Percentiles rank a stretch among this genome's conserved stretches.
Evolutionary conservation across 306 rosid species (phyloP).

Genomic region (Cyamopsis tetragonoloba): DNA sequence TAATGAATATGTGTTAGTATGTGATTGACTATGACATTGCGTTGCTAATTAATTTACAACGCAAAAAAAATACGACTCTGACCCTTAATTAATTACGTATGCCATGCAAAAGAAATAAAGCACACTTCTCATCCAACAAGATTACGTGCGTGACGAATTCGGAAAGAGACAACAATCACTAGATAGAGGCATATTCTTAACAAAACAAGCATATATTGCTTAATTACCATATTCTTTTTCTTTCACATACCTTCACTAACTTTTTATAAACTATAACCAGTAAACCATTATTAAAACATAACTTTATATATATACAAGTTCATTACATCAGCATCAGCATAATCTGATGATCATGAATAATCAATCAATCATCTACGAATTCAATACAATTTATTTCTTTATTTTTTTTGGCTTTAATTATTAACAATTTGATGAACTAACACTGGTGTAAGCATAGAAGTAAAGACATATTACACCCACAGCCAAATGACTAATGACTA

Average conservation of each 20-base stretch:
- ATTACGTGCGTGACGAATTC: slow-evolving; percentile 38
- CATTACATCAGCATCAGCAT: slow-evolving; percentile 2
- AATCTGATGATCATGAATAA: slow-evolving; percentile 21
- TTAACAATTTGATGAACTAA: no score
- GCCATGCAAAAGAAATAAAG: slow-evolving; percentile 24
- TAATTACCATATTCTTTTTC: slow-evolving; percentile 37
- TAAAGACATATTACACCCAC: no score
- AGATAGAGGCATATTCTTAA: slow-evolving; percentile 42
- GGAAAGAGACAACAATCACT: slow-evolving; percentile 15
- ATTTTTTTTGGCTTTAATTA: neutral
- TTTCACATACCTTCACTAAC: neutral
- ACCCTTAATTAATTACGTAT: neutral
- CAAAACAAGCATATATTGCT: neutral
- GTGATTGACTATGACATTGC: no score
- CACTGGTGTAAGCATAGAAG: no score
- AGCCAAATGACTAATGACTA: no score
- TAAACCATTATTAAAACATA: neutral
- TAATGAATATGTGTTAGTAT: no score
- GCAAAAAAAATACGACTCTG: neutral
- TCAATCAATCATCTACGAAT: slow-evolving; percentile 4
- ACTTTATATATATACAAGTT: neutral
- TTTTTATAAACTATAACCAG: neutral
- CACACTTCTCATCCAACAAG: neutral
- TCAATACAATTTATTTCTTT: neutral
- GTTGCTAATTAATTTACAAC: no score